Base-by-base conservation (phyloP, 177 flowering plant genomes). In the Vitis hybrid region DNA sequence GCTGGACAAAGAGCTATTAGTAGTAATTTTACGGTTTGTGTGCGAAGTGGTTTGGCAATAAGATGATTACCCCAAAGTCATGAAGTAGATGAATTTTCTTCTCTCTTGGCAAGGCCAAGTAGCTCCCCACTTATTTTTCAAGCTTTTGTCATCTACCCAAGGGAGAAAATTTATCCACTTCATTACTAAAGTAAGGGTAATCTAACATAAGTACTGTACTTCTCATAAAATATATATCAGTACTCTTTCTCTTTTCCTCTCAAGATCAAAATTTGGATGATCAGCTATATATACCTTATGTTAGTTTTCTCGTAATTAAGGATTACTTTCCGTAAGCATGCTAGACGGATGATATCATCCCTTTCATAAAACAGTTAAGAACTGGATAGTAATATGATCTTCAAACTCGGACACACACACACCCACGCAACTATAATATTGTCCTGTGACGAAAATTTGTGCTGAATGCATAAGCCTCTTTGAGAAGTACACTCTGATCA, bases 111-210 rank as follows among this genome's bases (percentile, higher is more conserved):
- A 32, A 23, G 8, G 19, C 18, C 55, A 51, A 19, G n/a, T 4
- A 52, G 70, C n/a, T 14, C 6, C n/a, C 11, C 4, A 1, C 7
- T 1, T n/a, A 4, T 11, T 52, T 65, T 14, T 15, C 45, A 66
- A 26, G 62, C 62, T 23, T 48, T 48, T 80, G 72, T 58, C 56
- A 34, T 64, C 51, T 71, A 56, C 59, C 61, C 45, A 32, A 65
- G 18, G 87, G 84, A 73, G 86, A 76, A 86, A 86, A 88, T 83
- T 88, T 85, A 71, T 78, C 82, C 23, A 72, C 88, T 84, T 88
- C 91, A 86, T 74, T 63, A 75, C 82, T 77, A 60, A 65, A 39
- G 45, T 39, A 39, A 39, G 64, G 68, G 80, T 48, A 59, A 56
- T 78, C 62, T 26, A 39, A 39, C 45, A 6, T 39, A 39, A 39